Conservation (phyloP, 1,139 yeast genomes). For the Taiozyma sp. region DNA sequence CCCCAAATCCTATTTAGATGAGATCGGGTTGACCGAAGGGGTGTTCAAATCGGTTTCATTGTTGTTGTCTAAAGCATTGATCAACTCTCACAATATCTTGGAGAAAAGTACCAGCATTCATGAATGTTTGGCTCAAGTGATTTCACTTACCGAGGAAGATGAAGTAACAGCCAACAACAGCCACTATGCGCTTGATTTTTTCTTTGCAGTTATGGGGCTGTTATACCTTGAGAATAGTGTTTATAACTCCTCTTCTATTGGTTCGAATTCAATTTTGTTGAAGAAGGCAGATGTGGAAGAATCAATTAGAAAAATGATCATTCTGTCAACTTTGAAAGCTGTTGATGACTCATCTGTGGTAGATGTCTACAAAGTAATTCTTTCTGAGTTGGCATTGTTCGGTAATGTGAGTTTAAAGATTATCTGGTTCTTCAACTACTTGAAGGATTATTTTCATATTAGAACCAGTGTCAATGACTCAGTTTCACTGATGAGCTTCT, state of each 20-base stretch:
- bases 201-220: conserved; percentile 10
- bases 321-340: conserved; percentile 27
- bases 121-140: neutral
- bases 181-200: conserved; percentile 1
- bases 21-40: neutral
- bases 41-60: neutral
- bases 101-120: conserved; percentile 5
- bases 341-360: conserved; percentile 35
- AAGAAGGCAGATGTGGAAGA: conserved; percentile 18
- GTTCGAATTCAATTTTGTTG: neutral
- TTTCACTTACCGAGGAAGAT: neutral
- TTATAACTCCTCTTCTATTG: neutral
- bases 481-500: neutral
- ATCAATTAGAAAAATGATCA: conserved; percentile 31
- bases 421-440: conserved; percentile 36
- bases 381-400: conserved; percentile 36
- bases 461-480: neutral
- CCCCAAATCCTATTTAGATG: neutral
- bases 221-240: conserved; percentile 9
- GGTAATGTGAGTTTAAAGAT: conserved; percentile 40
- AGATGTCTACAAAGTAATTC: conserved; percentile 31
- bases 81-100: neutral
- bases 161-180: neutral
- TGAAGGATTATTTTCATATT: conserved; percentile 26
- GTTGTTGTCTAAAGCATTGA: neutral